These are phyloP conservation scores for Alternaria alternata DNA, from an alignment of 2,329 filamentous ascomycete genomes.

Conservation along the genomic window DNA sequence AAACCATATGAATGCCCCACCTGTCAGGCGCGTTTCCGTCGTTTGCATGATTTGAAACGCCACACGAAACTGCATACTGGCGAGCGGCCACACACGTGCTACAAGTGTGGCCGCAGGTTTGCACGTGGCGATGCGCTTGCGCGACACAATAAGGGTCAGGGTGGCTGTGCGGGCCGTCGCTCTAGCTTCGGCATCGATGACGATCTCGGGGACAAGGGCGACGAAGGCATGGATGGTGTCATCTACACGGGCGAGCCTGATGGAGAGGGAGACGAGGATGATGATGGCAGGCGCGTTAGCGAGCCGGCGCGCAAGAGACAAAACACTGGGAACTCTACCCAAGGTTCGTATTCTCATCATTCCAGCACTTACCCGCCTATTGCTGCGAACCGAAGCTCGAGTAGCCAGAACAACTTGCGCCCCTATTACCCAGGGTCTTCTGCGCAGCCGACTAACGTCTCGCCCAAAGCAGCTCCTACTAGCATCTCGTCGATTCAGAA, in stretches of 20 bases:
- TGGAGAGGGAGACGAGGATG: conserved; percentile 64
- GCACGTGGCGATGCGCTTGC: conserved; percentile 94
- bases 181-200: conserved; percentile 86
- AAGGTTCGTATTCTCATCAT: conserved; percentile 69
- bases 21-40: conserved; percentile 91
- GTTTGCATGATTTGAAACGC: conserved; percentile 92
- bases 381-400: conserved; percentile 50
- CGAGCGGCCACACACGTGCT: conserved; percentile 92
- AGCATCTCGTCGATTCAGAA: conserved; percentile 49
- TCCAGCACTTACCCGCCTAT: conserved; percentile 81
- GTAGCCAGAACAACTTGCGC: conserved; percentile 41
- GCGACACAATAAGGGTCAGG: conserved; percentile 92
- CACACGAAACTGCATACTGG: conserved; percentile 97
- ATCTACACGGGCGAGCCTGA: conserved; percentile 67
- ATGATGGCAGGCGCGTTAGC: conserved; percentile 64
- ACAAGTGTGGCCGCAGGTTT: conserved; percentile 93
- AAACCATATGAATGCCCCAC: conserved; percentile 95
- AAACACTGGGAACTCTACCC: conserved; percentile 62
- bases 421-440: conserved; percentile 48
- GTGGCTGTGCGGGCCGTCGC: conserved; percentile 90
- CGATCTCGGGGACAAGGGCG: conserved; percentile 62
- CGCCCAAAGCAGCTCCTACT: conserved; percentile 48
- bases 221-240: conserved; percentile 70
- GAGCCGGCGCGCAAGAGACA: conserved; percentile 79
- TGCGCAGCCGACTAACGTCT: conserved; percentile 51